Evolutionary conservation across 805 yeast species (phyloP).

Genomic region (Kuraishia ogatae): DNA sequence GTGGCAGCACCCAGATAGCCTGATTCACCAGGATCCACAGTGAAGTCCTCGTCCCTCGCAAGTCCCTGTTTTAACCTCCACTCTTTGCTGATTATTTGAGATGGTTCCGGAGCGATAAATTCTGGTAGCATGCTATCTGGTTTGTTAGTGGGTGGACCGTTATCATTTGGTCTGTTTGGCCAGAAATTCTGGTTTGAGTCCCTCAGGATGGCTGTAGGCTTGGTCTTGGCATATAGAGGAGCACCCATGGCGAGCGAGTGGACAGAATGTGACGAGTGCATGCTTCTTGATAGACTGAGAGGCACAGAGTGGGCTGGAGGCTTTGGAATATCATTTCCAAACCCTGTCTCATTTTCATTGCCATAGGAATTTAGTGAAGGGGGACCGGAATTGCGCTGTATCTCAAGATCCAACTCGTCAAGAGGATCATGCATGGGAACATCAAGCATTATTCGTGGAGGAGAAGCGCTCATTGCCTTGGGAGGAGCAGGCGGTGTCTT

Average conservation of each 20-base stretch:
- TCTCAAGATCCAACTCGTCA: background rate
- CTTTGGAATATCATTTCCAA: background rate
- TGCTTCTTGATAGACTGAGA: background rate
- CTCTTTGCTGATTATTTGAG: conserved; percentile 16
- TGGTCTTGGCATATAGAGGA: background rate
- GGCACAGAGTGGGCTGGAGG: background rate
- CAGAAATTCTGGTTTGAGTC: background rate
- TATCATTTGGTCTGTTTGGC: background rate
- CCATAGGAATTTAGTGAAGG: background rate
- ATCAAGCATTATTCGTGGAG: background rate
- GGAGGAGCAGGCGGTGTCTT: background rate
- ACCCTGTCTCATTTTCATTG: background rate
- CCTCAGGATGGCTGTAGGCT: background rate
- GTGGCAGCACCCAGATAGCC: conserved; percentile 6
- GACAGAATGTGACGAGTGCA: background rate
- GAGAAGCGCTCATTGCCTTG: background rate
- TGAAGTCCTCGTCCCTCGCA: conserved; percentile 6
- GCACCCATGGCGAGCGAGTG: background rate
- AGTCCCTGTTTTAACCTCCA: conserved; percentile 5
- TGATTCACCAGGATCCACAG: conserved; percentile 6
- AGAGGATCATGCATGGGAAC: background rate
- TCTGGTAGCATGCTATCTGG: conserved; percentile 25
- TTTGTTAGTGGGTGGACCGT: conserved; percentile 6
- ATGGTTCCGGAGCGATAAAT: conserved; percentile 40
- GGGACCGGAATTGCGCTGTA: background rate